Evolutionary conservation across 1,284 basidiomycete species (phyloP), one percentile per base, ranked within the genome.

Genomic region (Boletellus dicymbophilus): DNA sequence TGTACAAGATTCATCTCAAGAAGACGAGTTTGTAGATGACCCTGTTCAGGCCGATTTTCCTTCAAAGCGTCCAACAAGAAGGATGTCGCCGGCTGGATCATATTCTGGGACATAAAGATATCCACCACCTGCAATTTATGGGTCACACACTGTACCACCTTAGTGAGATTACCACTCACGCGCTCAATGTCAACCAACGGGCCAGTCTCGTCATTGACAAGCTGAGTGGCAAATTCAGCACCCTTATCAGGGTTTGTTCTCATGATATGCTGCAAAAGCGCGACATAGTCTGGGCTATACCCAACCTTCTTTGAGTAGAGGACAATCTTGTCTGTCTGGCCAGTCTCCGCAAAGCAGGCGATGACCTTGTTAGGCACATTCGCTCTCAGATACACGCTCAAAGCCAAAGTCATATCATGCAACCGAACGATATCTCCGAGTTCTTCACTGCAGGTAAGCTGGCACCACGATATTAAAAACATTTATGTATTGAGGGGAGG

Each of bases 31-130:
- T 99, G 97, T 13, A 99, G 76, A 60, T 90, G 94, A 1, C 87
- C 96, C 67, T 99, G 96, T 72, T 99, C 97, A 0, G 95, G 93
- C 72, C 92, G 93, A 79, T 99, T 99, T 58, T 99, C 97, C 77
- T 99, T 99, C 62, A 99, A 81, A n/a, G 95, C 97, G 68, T 99
- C 97, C 50, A 99, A 77, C 43, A 99, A 77, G 88, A 99, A 99
- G 4, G 93, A 96, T 0, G 97, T 99, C 16, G 97, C 97, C 43
- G 96, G 97, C 72, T 99, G 97, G 55, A 99, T 95, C 93, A 99
- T 95, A 76, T 98, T 99, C 70, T 98, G 96, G 3, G 90, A 90
- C 94, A 98, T 97, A 79, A 99, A 99, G 66, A 99, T 97, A 67
- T 99, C 97, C 52, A 97, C 93, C 46, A 96, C 88, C 85, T 89